Percentiles rank a stretch among this genome's conserved stretches.
Conservation (phyloP, 139 green algal species). For the Chlorella sp. region DNA sequence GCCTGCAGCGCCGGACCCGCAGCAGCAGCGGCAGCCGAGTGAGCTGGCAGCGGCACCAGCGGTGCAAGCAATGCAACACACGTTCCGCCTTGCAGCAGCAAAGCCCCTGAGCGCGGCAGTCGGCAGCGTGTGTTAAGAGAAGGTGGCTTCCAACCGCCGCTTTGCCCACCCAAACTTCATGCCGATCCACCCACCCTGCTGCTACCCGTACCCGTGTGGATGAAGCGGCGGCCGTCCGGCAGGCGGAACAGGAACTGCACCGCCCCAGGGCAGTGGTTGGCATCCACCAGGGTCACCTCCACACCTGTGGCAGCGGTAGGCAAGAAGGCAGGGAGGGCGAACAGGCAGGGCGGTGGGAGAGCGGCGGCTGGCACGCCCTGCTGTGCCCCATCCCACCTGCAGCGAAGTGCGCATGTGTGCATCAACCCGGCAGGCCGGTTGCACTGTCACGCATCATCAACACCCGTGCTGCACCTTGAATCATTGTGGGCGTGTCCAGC, state of each 20-base stretch:
- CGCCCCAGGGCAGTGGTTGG: conserved; percentile 86
- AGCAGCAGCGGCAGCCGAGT: neutral
- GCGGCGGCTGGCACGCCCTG: neutral
- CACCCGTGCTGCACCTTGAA: conserved; percentile 56
- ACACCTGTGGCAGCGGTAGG: no score
- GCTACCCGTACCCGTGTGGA: conserved; percentile 63
- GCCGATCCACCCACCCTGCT: no score
- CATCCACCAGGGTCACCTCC: conserved; percentile 73
- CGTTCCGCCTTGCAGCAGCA: no score
- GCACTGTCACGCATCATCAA: neutral
- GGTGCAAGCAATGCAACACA: no score
- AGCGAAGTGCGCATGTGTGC: no score
- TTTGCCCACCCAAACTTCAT: neutral
- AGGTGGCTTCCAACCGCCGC: no score
- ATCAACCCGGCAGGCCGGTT: no score
- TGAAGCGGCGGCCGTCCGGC: conserved; percentile 55
- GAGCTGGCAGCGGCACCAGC: no score
- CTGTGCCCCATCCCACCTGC: no score
- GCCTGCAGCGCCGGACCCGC: conserved; percentile 35
- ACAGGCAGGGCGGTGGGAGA: neutral
- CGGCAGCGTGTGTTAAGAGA: no score
- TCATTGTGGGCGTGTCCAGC: conserved; percentile 46
- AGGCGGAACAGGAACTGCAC: conserved; percentile 84
- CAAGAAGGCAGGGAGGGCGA: no score
- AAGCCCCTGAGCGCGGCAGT: no score